Evolutionary conservation across 2,329 filamentous ascomycete genomes (phyloP), one percentile per base, ranked within the genome.

Genomic region (Neophaeococcomyces mojaviensis): DNA sequence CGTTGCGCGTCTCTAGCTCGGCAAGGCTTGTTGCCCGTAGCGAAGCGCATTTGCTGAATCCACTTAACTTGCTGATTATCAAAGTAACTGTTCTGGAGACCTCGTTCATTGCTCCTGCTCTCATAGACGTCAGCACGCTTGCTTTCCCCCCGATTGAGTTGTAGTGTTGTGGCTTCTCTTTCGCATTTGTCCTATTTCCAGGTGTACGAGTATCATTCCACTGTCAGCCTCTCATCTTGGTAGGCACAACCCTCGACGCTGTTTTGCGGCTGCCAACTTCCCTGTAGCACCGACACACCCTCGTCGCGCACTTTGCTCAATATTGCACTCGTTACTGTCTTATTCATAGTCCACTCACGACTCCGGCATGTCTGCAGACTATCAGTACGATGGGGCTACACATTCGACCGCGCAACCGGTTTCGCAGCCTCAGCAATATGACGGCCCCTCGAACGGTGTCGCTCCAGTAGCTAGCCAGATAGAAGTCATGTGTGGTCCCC

Each of bases 401-500:
- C 26, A 22, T 24, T 41, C 39, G 24, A 22, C 37, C 5, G 18
- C 22, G n/a, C 30, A 16, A n/a, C 37, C 18, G 12, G 44, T 49
- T 26, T 41, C 46, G n/a, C 39, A 42, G 20, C 39, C 40, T 0
- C 50, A 49, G n/a, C 32, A 48, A 16, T 49, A 45, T 9, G 47
- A 53, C 24, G 52, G 48, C 3, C 47, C 52, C 10, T 24, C 39
- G 26, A 50, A 55, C 32, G 54, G 55, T 28, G 52, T 10, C 10
- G 24, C 24, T 28, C 24, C 5, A 6, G 24, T 10, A 10, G 5
- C 30, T 37, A 31, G 44, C 31, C 41, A 59, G 34, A 54, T 72
- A 47, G 63, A 70, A 46, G 62, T 72, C 41, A 58, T 71, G 28
- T 66, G 69, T 62, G 63, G 71, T 56, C 64, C 78, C 59, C 58